Conservation (phyloP, 2,329 filamentous ascomycete species). For the Bipolaris sorokiniana region DNA sequence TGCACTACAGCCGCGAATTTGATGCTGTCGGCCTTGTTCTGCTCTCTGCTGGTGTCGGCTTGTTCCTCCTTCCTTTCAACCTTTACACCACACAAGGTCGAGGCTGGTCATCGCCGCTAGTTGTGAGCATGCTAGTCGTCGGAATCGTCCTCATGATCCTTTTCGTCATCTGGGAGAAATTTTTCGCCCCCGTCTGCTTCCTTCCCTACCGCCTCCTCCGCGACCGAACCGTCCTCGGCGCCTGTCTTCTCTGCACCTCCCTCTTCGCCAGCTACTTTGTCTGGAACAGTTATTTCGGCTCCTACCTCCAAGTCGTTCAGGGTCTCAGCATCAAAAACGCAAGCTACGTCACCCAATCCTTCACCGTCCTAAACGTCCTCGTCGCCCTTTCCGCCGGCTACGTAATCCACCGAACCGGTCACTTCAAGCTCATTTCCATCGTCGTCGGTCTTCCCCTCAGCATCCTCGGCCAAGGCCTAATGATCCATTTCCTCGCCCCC, state of each 20-base stretch:
- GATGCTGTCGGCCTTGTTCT: slow-evolving; percentile 67
- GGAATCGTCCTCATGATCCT: slow-evolving; percentile 41
- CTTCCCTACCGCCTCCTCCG: slow-evolving; percentile 47
- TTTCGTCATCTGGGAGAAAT: slow-evolving; percentile 49
- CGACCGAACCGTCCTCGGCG: slow-evolving; percentile 54
- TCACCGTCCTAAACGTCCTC: slow-evolving; percentile 35
- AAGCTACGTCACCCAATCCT: slow-evolving; percentile 45
- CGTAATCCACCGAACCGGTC: slow-evolving; percentile 25
- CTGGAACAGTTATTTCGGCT: slow-evolving; percentile 48
- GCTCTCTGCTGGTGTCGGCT: slow-evolving; percentile 62
- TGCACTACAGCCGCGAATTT: slow-evolving; percentile 65
- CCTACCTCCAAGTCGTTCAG: slow-evolving; percentile 48
- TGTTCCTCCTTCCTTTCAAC: slow-evolving; percentile 73
- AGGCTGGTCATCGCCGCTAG: slow-evolving; percentile 31
- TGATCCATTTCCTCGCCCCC: slow-evolving; percentile 38
- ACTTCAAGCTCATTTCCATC: slow-evolving; percentile 25
- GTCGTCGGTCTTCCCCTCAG: slow-evolving; percentile 26
- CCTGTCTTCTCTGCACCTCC: slow-evolving; percentile 55
- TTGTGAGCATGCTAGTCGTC: slow-evolving; percentile 47
- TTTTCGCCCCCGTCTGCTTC: slow-evolving; percentile 45
- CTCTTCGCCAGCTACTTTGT: slow-evolving; percentile 34
- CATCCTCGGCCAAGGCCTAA: slow-evolving; percentile 30
- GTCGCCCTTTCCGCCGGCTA: slow-evolving; percentile 16
- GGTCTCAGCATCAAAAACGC: slow-evolving; percentile 32
- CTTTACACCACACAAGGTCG: slow-evolving; percentile 32